Percentiles rank a stretch among this genome's conserved stretches.
Conservation (phyloP, 805 yeast species). For the Candida michaelii region DNA sequence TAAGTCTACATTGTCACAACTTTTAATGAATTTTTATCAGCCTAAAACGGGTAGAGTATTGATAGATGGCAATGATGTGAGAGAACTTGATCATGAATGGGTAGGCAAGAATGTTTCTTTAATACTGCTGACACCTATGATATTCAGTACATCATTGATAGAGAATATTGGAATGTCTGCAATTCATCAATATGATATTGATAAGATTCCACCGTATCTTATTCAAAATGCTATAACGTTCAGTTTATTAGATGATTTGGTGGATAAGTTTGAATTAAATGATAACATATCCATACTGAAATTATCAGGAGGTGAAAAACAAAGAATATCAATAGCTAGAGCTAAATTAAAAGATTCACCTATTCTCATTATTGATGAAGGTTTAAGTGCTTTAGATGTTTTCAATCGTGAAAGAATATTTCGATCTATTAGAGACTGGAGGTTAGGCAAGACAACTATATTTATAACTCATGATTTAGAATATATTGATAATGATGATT, state of each 20-base stretch:
- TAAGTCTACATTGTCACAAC: conserved; percentile 73
- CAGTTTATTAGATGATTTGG: conserved; percentile 51
- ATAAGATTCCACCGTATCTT: conserved; percentile 19
- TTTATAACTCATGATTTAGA: conserved; percentile 75
- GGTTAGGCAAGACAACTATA: conserved; percentile 72
- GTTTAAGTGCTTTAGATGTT: conserved; percentile 77
- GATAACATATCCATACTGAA: conserved; percentile 50
- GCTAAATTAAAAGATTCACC: conserved; percentile 75
- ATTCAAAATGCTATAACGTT: conserved; percentile 48
- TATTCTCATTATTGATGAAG: conserved; percentile 80
- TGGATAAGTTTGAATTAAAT: conserved; percentile 41
- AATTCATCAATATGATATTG: conserved; percentile 19
- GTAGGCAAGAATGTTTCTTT: conserved; percentile 62
- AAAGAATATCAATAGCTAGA: conserved; percentile 80
- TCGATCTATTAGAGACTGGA: conserved; percentile 53
- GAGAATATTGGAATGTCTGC: conserved; percentile 64
- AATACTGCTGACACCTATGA: conserved; percentile 67
- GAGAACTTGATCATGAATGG: conserved; percentile 47
- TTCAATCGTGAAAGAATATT: conserved; percentile 46
- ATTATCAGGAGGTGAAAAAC: conserved; percentile 91
- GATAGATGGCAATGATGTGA: conserved; percentile 54
- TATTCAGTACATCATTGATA: conserved; percentile 62
- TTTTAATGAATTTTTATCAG: conserved; percentile 61
- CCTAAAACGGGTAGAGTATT: conserved; percentile 53
- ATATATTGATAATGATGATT: conserved; percentile 57